Conservation (phyloP, 1,139 yeast species). For the Komagataea norvegica region DNA sequence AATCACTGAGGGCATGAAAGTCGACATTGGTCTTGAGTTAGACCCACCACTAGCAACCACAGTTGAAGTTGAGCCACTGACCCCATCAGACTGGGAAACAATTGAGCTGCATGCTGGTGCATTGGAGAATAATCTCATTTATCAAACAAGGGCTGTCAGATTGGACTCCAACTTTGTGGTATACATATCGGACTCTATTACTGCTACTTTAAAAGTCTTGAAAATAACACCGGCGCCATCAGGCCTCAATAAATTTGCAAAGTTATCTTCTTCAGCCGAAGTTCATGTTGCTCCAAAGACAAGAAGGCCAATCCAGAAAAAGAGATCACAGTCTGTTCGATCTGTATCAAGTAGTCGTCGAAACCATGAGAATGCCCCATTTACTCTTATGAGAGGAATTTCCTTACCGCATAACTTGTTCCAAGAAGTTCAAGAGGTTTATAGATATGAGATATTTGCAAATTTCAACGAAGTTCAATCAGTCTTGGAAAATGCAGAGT, state of each 20-base stretch:
- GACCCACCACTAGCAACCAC: slow-evolving; percentile 50
- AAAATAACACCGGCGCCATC: slow-evolving; percentile 49
- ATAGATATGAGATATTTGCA: slow-evolving; percentile 40
- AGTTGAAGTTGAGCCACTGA: slow-evolving; percentile 72
- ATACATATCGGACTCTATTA: slow-evolving; percentile 62
- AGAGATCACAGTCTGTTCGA: slow-evolving; percentile 23
- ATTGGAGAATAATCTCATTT: slow-evolving; percentile 68
- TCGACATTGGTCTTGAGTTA: slow-evolving; percentile 31
- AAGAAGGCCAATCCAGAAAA: slow-evolving; percentile 33
- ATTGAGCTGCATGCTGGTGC: slow-evolving; percentile 78
- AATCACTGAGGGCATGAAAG: slow-evolving; percentile 40
- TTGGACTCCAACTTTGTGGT: slow-evolving; percentile 59
- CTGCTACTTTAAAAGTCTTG: slow-evolving; percentile 60
- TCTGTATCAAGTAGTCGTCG: slow-evolving; percentile 33
- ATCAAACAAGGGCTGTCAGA: slow-evolving; percentile 77
- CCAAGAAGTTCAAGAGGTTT: slow-evolving; percentile 7
- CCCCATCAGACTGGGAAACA: slow-evolving; percentile 85
- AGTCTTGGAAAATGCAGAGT: slow-evolving; percentile 36
- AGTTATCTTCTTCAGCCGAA: slow-evolving; percentile 69
- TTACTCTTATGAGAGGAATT: slow-evolving; percentile 47
- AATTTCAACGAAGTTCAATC: slow-evolving; percentile 36
- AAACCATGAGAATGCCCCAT: slow-evolving; percentile 18
- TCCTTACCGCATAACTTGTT: slow-evolving; percentile 48
- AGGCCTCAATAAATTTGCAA: slow-evolving; percentile 38
- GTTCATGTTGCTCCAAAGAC: slow-evolving; percentile 73